Percentiles rank a stretch among this genome's conserved stretches.
phyloP scores from a whole-genome alignment of 2,329 filamentous ascomycete species.

The Botryotinia calthae region DNA sequence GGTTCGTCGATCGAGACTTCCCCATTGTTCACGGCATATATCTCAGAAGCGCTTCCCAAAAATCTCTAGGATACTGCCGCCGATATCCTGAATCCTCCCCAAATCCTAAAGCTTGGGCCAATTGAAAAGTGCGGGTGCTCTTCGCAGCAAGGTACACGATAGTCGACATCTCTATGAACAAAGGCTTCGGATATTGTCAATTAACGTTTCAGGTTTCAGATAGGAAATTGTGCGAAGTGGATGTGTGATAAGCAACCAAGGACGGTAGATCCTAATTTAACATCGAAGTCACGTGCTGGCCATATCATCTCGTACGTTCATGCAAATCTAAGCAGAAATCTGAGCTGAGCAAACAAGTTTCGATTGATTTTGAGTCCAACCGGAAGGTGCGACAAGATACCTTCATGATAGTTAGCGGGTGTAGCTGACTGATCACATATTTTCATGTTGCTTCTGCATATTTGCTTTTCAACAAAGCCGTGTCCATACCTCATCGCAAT shows the following conservation, averaged over 20 bases:
- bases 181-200: not conserved
- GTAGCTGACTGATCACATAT: not conserved
- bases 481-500: not conserved
- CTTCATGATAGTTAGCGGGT: not conserved
- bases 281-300: not conserved
- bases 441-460: not conserved
- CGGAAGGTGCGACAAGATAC: not conserved
- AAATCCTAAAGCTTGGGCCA: not conserved
- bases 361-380: not conserved
- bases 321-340: not conserved
- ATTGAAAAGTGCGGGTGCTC: not conserved
- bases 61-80: not conserved
- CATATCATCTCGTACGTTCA: not conserved
- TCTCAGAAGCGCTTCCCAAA: not conserved
- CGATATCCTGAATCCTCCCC: not conserved
- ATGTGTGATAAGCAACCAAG: not conserved
- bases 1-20: not conserved
- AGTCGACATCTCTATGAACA: not conserved
- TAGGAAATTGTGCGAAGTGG: not conserved
- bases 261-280: not conserved
- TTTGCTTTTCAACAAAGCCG: not conserved
- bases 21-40: not conserved
- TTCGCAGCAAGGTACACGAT: not conserved
- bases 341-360: not conserved
- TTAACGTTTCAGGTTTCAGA: not conserved